Evolutionary conservation across 108 stramenopile genomes (phyloP).

Genomic region (Fragilaria crotonensis): DNA sequence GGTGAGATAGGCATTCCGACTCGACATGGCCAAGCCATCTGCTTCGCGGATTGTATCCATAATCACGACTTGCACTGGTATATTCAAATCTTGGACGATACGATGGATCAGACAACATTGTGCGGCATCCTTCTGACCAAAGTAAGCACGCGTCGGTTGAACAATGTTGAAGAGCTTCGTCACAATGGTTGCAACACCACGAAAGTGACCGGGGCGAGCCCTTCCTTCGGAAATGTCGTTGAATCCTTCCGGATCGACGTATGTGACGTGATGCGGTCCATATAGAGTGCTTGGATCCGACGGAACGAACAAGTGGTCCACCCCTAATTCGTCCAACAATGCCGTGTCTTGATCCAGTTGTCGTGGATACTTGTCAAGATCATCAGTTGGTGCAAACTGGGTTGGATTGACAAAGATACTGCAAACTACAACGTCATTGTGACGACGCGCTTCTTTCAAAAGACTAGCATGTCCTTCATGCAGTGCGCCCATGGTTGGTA

Average conservation of each 20-base stretch:
- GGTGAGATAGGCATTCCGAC: slow-evolving; percentile 92
- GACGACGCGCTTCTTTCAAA: slow-evolving; percentile 52
- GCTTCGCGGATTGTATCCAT: slow-evolving; percentile 81
- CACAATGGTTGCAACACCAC: slow-evolving; percentile 96
- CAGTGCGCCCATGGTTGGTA: slow-evolving; percentile 99
- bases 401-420: slow-evolving; percentile 97
- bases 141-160: slow-evolving; percentile 85
- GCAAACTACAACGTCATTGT: slow-evolving; percentile 84
- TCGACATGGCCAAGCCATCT: slow-evolving; percentile 95
- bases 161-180: slow-evolving; percentile 97
- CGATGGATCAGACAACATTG: slow-evolving; percentile 88
- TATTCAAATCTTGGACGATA: slow-evolving; percentile 82
- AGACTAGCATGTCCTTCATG: slow-evolving; percentile 90
- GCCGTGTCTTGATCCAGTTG: slow-evolving; percentile 78
- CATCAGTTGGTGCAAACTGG: slow-evolving; percentile 92
- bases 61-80: slow-evolving; percentile 72
- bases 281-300: slow-evolving; percentile 56
- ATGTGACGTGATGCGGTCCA: slow-evolving; percentile 58
- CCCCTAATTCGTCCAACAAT: slow-evolving; percentile 53
- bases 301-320: slow-evolving; percentile 80
- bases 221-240: slow-evolving; percentile 75
- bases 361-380: slow-evolving; percentile 93
- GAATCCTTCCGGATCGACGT: slow-evolving; percentile 72
- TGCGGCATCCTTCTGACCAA: slow-evolving; percentile 98
- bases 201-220: slow-evolving; percentile 88